A percentile compares a stretch with the other conserved stretches of the same genome.
phyloP scores from a whole-genome alignment of 1,139 yeast genomes.

The Casaregolazyma suthepensis region DNA sequence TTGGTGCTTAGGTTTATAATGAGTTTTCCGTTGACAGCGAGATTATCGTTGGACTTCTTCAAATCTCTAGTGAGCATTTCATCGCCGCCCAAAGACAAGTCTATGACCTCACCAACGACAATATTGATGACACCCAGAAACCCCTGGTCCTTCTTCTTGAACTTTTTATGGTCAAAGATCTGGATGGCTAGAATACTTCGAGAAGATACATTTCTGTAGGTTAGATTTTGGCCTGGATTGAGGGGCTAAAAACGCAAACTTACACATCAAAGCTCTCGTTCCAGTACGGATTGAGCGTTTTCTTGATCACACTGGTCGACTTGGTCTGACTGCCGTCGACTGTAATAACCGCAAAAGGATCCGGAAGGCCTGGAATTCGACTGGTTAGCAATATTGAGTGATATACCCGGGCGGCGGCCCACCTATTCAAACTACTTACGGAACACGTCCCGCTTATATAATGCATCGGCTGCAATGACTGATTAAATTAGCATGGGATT shows the following conservation, averaged over 20 bases:
- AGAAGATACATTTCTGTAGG: constrained; percentile 56
- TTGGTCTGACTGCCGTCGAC: constrained; percentile 96
- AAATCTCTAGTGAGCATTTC: constrained; percentile 92
- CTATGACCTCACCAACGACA: constrained; percentile 83
- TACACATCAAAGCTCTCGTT: constrained; percentile 73
- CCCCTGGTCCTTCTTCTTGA: constrained; percentile 98
- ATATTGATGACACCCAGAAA: constrained; percentile 93
- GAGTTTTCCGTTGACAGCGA: constrained; percentile 87
- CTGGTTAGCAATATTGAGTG: background rate
- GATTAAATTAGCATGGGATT: constrained; percentile 1
- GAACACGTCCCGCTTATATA: constrained; percentile 90
- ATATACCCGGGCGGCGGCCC: background rate
- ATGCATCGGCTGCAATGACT: constrained; percentile 92
- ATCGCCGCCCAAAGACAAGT: constrained; percentile 50
- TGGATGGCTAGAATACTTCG: constrained; percentile 87
- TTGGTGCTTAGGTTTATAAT: constrained; percentile 47
- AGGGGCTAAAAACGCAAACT: background rate
- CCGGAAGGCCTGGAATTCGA: constrained; percentile 49
- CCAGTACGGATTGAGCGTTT: constrained; percentile 97
- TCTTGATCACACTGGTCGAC: constrained; percentile 88
- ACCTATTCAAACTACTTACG: constrained; percentile 42
- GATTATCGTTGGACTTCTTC: constrained; percentile 83
- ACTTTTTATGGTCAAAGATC: constrained; percentile 94
- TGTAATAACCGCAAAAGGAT: constrained; percentile 95
- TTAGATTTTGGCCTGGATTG: background rate